Base-by-base conservation (phyloP, 345 rosid genomes). In the Rhizophora mangle region DNA sequence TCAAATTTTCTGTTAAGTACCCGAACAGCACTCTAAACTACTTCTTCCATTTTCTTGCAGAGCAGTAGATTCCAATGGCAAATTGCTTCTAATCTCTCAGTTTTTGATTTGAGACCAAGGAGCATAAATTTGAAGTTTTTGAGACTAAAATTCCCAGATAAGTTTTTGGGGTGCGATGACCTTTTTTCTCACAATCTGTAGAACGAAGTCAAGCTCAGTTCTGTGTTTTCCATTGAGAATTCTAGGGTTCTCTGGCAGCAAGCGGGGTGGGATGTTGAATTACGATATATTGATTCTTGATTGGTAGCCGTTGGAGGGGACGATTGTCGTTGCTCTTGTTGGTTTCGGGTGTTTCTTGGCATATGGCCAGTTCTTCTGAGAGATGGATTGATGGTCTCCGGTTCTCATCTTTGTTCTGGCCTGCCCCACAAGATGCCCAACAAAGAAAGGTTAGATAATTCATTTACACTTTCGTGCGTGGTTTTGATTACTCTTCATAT, bases 321-420 rank as follows among this genome's bases (percentile, higher is more conserved):
- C 55, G 57, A 16, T 60, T 36, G 31, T 58, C 58, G 29, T 37
- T 31, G 43, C 30, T 21, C 8, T 68, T 32, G 1, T 20, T 46
- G 24, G 21, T 11, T 30, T 32, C 34, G 16, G 51, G 26, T 27
- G 10, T 65, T 68, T 53, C 6, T 51, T 30, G 53, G 39, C 47
- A 18, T 29, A 37, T 92, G 96, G 90, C 93, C 65, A 78, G 62
- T 80, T 82, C 89, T 68, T 84, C 91, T 56, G 97, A 87, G 87
- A 85, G 93, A 77, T 94, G 98, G 98, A 88, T 86, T 74, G 97
- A 91, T 79, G 89, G 97, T 60, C 96, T 94, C 75, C 92, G 85
- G 62, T 87, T 80, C 82, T 94, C 98, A n/a, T 94, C 96, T 36
- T 76, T 94, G 69, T 91, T 91, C 74, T 79, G 96, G 88, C 86